Percentiles rank a stretch among this genome's conserved stretches.
Evolutionary conservation across 2,329 filamentous ascomycete genomes (phyloP).

Genomic region (Cordyceps farinosa): DNA sequence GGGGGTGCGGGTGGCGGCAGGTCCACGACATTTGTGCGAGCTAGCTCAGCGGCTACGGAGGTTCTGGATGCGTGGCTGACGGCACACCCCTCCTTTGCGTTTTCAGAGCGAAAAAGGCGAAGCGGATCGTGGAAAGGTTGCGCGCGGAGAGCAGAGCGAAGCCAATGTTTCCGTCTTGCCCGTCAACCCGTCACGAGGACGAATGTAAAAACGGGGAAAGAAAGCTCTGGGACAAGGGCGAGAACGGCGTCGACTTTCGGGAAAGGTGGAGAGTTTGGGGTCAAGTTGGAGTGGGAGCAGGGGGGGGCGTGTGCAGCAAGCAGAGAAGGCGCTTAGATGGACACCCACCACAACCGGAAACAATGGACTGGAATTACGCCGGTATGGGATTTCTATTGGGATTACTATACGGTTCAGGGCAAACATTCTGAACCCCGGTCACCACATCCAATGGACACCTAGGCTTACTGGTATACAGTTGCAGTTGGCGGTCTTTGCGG

Average conservation of each 20-base stretch:
- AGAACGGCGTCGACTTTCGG: slow-evolving; percentile 16
- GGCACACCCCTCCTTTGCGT: background rate
- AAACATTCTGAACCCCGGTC: background rate
- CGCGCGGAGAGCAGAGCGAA: slow-evolving; percentile 1
- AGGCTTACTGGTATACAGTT: background rate
- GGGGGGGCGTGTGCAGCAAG: background rate
- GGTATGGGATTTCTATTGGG: background rate
- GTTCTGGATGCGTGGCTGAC: slow-evolving; percentile 2
- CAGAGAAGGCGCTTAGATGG: background rate
- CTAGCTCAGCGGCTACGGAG: slow-evolving; percentile 6
- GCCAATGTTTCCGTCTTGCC: background rate
- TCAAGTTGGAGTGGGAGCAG: background rate
- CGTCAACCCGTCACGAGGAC: slow-evolving; percentile 15
- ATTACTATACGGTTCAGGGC: background rate
- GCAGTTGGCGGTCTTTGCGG: background rate
- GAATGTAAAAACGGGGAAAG: slow-evolving; percentile 10
- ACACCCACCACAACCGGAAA: slow-evolving; percentile 6
- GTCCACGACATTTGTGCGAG: background rate
- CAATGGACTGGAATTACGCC: background rate
- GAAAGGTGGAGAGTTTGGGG: slow-evolving; percentile 15
- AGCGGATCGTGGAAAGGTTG: background rate
- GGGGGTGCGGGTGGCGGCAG: slow-evolving; percentile 8
- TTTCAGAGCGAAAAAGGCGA: background rate
- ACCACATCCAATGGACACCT: background rate
- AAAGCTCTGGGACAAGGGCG: background rate